Conservation (phyloP, 768 basidiomycete genomes). For the Boletus rubescentipes region DNA sequence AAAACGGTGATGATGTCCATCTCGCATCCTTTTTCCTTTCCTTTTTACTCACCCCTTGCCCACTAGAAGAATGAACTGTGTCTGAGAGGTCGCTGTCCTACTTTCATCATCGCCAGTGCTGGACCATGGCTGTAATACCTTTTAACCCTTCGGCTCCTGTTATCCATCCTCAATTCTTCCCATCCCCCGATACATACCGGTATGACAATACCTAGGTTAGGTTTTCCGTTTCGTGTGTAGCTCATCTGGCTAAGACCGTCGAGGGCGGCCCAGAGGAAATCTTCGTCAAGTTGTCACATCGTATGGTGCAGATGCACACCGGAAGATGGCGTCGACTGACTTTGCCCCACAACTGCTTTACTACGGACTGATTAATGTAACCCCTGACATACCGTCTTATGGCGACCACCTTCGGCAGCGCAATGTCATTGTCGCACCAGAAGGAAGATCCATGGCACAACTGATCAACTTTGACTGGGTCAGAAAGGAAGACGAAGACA, state of each 20-base stretch:
- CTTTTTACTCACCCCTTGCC: not conserved
- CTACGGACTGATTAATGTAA: constrained; percentile 21
- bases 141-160: not conserved
- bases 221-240: constrained; percentile 22
- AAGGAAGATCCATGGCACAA: not conserved
- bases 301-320: constrained; percentile 35
- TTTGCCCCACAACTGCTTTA: constrained; percentile 35
- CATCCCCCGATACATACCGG: constrained; percentile 10
- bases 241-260: constrained; percentile 21
- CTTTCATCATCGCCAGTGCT: constrained; percentile 22
- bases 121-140: constrained; percentile 18
- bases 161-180: constrained; percentile 21
- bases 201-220: not conserved
- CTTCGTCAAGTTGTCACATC: constrained; percentile 40
- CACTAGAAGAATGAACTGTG: constrained; percentile 10
- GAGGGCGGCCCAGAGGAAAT: constrained; percentile 9
- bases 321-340: constrained; percentile 26
- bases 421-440: constrained; percentile 33
- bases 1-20: not conserved
- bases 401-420: constrained; percentile 29
- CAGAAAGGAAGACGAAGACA: constrained; percentile 1
- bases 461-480: constrained; percentile 11
- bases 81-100: constrained; percentile 28
- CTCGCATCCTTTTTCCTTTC: not conserved
- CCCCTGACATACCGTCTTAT: constrained; percentile 8